Evolutionary conservation across 345 rosid genomes (phyloP), one percentile per base, ranked within the genome.

Genomic region (Trapa bicornis): DNA sequence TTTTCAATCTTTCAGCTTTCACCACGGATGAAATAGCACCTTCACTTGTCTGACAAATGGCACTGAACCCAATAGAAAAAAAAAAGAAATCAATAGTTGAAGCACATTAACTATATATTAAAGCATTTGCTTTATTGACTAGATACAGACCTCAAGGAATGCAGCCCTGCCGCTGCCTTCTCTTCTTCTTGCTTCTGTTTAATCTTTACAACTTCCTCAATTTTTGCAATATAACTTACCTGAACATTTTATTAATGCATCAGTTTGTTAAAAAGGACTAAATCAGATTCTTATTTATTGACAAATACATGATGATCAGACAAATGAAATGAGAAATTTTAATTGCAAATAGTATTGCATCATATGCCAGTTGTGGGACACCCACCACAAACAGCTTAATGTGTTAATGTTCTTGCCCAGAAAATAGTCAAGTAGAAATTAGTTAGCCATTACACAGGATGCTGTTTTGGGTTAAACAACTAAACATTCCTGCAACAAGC

Each of bases 111-210:
- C 2, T 39, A 29, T 33, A 13, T 5, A 0, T 0, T 38, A 22
- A 32, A 11, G 2, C 11, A 58, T 35, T 29, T 33, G 6, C 66
- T 47, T 16, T 61, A 14, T 64, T 67, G 39, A 57, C 41, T 37
- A 16, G 66, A 68, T 57, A 80, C 86, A 78, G 69, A 88, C 97
- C 69, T 87, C 70, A 88, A 78, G 37, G 89, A 82, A 78, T 94
- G 93, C 72, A 94, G 83, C 74, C 65, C 37, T 3, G 37, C 74
- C 2, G 37, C 74, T 39, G 80, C 82, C 80, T 78, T 91, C 72
- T 87, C 93, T 77, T 91, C 85, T 65, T 87, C 91, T 79, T 94
- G 97, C 84, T 80, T 84, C 74, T 79, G 80, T 78, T 89, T 94
- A 70, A 94, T 77, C 66, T 77, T 80, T 37, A 88, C 86, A 65